A percentile compares a stretch with the other conserved stretches of the same genome.
Conservation (phyloP, 2,329 filamentous ascomycete genomes). For the Tolypocladium cylindrosporum region DNA sequence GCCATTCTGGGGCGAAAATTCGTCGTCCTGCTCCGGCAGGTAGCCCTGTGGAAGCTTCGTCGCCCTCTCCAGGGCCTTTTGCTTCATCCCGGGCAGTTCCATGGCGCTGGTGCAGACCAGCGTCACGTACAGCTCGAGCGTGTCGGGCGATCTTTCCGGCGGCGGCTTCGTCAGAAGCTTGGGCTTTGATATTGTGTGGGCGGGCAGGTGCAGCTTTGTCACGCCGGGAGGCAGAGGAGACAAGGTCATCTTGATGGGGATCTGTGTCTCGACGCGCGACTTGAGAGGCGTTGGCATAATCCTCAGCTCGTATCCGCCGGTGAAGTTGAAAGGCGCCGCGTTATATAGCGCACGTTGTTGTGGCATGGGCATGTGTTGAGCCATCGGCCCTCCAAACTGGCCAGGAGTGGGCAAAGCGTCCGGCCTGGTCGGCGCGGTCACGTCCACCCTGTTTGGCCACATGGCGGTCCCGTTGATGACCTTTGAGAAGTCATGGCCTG, state of each 20-base stretch:
- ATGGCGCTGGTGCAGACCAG: constrained; percentile 91
- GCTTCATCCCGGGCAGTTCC: constrained; percentile 56
- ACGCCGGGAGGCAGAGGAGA: constrained; percentile 65
- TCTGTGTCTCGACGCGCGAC: constrained; percentile 93
- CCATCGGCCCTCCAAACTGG: constrained; percentile 15
- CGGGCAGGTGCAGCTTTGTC: constrained; percentile 74
- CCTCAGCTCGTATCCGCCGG: constrained; percentile 34
- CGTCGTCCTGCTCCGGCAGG: constrained; percentile 34
- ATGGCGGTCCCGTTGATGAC: constrained; percentile 17
- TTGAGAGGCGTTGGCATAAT: constrained; percentile 65
- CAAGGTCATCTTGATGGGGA: constrained; percentile 74
- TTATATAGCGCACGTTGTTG: constrained; percentile 17
- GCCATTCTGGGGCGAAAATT: constrained; percentile 69
- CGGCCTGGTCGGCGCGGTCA: constrained; percentile 11
- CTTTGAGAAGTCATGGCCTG: constrained; percentile 26
- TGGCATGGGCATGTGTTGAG: constrained; percentile 17
- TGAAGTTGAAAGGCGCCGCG: constrained; percentile 18
- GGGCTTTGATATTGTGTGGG: constrained; percentile 87
- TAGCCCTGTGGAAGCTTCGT: constrained; percentile 28
- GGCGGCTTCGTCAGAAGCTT: constrained; percentile 73
- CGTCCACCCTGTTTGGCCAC: constrained; percentile 25
- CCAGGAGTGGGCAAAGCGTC: constrained; percentile 13
- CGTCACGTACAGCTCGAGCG: constrained; percentile 67
- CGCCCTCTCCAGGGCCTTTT: constrained; percentile 55
- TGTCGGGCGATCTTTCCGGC: constrained; percentile 58